Evolutionary conservation across 331 rosid genomes (phyloP).

Genomic region (Rosa hybrid): DNA sequence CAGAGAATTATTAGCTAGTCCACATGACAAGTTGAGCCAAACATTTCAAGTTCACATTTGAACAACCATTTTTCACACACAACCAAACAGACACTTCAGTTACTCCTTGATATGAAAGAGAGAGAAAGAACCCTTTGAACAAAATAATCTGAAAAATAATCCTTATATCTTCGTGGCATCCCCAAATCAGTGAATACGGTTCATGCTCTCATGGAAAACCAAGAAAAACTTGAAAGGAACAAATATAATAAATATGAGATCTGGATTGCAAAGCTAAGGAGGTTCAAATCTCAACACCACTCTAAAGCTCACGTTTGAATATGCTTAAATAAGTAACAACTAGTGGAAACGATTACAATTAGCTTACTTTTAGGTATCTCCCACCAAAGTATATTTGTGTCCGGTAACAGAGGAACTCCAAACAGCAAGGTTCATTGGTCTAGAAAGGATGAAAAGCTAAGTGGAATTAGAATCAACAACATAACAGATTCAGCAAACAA

Average conservation of each 20-base stretch:
- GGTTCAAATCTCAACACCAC: background rate
- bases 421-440: constrained; percentile 66
- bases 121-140: background rate
- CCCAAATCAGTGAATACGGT: background rate
- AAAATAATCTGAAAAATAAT: background rate
- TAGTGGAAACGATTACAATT: background rate
- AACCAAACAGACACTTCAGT: background rate
- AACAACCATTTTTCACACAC: background rate
- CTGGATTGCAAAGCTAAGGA: background rate
- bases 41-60: background rate
- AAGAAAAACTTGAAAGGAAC: background rate
- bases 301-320: background rate
- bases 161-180: background rate
- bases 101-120: background rate
- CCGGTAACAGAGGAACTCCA: constrained; percentile 51
- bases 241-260: background rate
- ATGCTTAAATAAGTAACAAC: background rate
- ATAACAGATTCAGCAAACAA: background rate
- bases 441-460: constrained; percentile 19
- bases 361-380: constrained; percentile 77
- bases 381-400: constrained; percentile 76
- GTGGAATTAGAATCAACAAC: background rate
- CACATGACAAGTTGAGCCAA: background rate
- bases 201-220: background rate
- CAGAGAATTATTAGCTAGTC: constrained; percentile 14